phyloP scores from a whole-genome alignment of 495 filamentous ascomycete species.

The Trichoderma asperelloides region DNA sequence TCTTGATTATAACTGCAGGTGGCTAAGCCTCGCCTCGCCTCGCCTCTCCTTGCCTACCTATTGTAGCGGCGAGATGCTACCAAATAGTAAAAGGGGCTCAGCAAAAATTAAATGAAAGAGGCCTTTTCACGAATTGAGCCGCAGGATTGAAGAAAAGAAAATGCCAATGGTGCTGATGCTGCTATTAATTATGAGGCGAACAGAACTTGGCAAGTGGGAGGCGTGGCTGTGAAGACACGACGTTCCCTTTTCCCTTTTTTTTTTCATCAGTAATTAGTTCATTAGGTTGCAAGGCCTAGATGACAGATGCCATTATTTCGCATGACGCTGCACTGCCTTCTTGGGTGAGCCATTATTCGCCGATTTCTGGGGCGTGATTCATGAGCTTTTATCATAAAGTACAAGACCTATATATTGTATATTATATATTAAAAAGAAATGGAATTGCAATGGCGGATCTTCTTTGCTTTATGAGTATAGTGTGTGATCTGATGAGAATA shows the following conservation, averaged over 20 bases:
- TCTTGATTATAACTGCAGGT: background rate
- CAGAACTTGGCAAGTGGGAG: background rate
- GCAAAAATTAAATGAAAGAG: background rate
- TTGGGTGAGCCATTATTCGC: no score
- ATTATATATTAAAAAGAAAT: no score
- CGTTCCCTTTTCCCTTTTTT: background rate
- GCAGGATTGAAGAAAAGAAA: background rate
- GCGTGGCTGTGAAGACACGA: background rate
- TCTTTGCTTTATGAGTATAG: no score
- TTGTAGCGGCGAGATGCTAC: background rate
- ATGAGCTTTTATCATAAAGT: no score
- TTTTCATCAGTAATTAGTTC: no score
- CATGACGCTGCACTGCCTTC: no score
- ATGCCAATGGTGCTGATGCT: background rate
- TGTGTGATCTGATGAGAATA: no score
- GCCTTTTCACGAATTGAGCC: background rate
- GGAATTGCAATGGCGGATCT: no score
- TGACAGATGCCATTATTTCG: no score
- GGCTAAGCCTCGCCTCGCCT: background rate
- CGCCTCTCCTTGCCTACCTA: background rate
- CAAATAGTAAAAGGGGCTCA: background rate
- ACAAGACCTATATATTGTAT: no score
- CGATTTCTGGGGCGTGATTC: no score
- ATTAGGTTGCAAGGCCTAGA: no score
- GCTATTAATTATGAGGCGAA: background rate